Base-by-base conservation (phyloP, 768 basidiomycete genomes). In the Lyophyllum semitale region DNA sequence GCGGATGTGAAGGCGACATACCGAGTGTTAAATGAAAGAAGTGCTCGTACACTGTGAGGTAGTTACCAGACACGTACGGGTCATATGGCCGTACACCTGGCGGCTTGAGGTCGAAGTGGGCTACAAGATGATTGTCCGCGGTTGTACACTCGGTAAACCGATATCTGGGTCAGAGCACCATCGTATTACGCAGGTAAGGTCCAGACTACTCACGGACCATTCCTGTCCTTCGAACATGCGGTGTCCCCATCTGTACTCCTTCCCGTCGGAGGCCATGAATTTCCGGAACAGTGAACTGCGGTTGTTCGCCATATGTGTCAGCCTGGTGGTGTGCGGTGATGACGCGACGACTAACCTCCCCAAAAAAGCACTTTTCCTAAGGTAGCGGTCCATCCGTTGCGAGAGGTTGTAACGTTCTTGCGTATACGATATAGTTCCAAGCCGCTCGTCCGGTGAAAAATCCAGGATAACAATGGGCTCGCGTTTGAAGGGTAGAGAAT, bases 171-270 rank as follows among this genome's bases (percentile, higher is more conserved):
- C 47, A 55, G 54, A 44, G 17, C 8, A 42, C 23, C 46, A 30
- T 30, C 38, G 18, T 30, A 43, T 35, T 41, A 49, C 18, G 20
- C 11, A 11, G 18, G 26, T 17, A 26, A 22, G 40, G 47, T 35
- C 48, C 6, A 22, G 23, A 26, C 52, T 22, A 79, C 89, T 66
- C 67, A 91, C 89, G 66, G 88, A 77, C 89, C 89, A 91, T 71
- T 90, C 87, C 55, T 89, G 87, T 17, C 79, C 84, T 8, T 76
- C 74, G 27, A 78, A 67, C 37, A 73, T 73, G 27, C 77, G 77
- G 68, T 83, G 73, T 26, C 79, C 78, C 89, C 89, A 91, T 66
- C 77, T 77, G 60, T 90, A 90, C 63, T 90, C 88, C 25, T 76
- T 76, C 30, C 87, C 87, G 65, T 90, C 87, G 37, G 84, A 84